Percentiles rank a stretch among this genome's conserved stretches.
These are phyloP conservation scores for Torrubiellomyces zombiae DNA, from an alignment of 2,329 filamentous ascomycete genomes.

Conservation along the genomic window DNA sequence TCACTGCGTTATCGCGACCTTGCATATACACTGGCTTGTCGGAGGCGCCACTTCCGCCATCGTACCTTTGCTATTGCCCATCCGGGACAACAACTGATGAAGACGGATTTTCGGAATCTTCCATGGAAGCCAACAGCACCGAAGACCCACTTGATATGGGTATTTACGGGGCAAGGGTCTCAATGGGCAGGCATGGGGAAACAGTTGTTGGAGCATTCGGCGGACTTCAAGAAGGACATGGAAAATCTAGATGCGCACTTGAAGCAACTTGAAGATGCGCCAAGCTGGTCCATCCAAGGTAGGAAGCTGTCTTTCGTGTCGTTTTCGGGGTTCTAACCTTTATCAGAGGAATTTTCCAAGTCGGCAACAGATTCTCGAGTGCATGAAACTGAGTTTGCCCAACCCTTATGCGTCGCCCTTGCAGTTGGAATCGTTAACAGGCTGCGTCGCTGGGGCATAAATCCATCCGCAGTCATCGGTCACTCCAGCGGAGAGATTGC, in stretches of 20 bases:
- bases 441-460: conserved; percentile 17
- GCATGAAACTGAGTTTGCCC: conserved; percentile 22
- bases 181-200: conserved; percentile 11
- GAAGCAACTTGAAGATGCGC: conserved; percentile 7
- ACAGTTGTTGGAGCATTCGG: conserved; percentile 10
- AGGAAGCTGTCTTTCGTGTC: no score
- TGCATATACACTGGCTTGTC: no score
- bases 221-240: conserved; percentile 13
- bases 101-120: no score
- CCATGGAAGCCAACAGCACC: no score
- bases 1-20: no score
- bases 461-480: conserved; percentile 21
- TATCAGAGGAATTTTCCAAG: no score
- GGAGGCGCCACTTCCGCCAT: no score
- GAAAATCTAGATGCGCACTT: conserved; percentile 12
- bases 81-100: no score
- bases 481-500: conserved; percentile 32
- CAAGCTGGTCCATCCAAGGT: conserved; percentile 13
- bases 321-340: no score
- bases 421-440: conserved; percentile 29
- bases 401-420: conserved; percentile 36
- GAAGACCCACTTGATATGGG: no score
- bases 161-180: conserved; percentile 13
- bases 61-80: no score
- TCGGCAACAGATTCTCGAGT: no score